A percentile compares a stretch with the other conserved stretches of the same genome.
These are phyloP conservation scores for Chiua virens DNA, from an alignment of 768 basidiomycete genomes.

Conservation along the genomic window DNA sequence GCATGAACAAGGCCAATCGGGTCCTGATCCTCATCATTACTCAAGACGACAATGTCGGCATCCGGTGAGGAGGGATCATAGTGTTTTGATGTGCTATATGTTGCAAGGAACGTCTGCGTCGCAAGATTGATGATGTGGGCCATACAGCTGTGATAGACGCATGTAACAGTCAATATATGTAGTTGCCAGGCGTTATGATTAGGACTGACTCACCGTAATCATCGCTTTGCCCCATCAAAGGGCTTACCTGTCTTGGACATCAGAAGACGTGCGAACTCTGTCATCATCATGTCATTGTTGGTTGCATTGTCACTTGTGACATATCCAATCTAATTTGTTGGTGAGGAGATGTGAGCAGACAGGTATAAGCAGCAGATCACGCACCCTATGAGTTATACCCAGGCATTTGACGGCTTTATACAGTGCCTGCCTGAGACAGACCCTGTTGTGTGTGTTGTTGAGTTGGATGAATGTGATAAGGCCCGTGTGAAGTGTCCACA, in stretches of 20 bases:
- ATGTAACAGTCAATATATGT: background rate
- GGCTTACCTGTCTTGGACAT: slow-evolving; percentile 4
- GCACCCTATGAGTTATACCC: too few relatives aligned
- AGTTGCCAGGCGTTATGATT: background rate
- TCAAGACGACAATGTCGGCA: background rate
- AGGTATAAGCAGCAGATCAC: too few relatives aligned
- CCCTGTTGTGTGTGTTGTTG: too few relatives aligned
- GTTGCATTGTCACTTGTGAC: slow-evolving; percentile 30
- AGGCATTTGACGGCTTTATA: too few relatives aligned
- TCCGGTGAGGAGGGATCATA: background rate
- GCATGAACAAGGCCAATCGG: background rate
- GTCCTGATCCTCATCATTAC: background rate
- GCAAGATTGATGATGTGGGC: slow-evolving; percentile 2
- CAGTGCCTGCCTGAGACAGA: too few relatives aligned
- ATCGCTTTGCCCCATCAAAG: background rate
- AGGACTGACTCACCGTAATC: background rate
- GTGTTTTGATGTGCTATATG: background rate
- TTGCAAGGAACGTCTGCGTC: background rate
- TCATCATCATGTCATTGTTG: slow-evolving; percentile 7
- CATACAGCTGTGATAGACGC: slow-evolving; percentile 1
- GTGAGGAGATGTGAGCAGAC: too few relatives aligned
- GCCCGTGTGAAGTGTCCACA: too few relatives aligned
- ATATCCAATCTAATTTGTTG: slow-evolving; percentile 35
- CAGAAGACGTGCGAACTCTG: slow-evolving; percentile 4
- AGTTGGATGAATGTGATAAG: too few relatives aligned